Base-by-base conservation (phyloP, 306 rosid genomes). In the Abrus precatorius region DNA sequence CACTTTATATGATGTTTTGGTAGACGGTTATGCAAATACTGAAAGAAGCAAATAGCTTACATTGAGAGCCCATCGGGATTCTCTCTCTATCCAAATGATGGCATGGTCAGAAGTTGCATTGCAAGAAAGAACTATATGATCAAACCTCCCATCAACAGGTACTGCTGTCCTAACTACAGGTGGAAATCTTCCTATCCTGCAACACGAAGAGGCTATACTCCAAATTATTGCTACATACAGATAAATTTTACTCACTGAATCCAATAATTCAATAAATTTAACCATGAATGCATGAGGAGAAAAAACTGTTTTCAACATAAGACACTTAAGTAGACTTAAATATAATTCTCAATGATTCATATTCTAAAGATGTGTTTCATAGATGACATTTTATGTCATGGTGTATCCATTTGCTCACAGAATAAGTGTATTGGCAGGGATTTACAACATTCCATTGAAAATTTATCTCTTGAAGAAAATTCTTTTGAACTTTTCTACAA, bases 131-230 rank as follows among this genome's bases (percentile, higher is more conserved):
- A 95, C 99, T 49, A 93, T 8, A 76, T 91, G 97, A 76, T 95
- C 99, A 71, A 95, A 95, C 76, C 99, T 92, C 87, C 97, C 97
- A 84, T 95, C 99, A 50, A 95, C 98, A 29, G 99, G 99, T 61
- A 95, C 98, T 1, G 99, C 99, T 28, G 99, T 95, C 88, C 91
- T 88, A 69, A 95, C 99, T 53, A 91, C 94, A 0, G 99, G 99
- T 1, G 97, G 98, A 83, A 87, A 90, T 81, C 99, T 89, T 84
- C 97, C 96, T 5, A 70, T 48, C 88, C 99, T 95, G 91, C 84
- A 91, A 72, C 66, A 75, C 67, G 38, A 79, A 64, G 69, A 87
- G 48, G 71, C 77, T 85, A 80, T 73, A 74, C 69, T 55, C 77
- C 53, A 65, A 77, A 68, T 75, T 43, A 77, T 69, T 48, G 55